phyloP scores from a whole-genome alignment of 805 yeast genomes.

The Saturnispora ahearnii region DNA sequence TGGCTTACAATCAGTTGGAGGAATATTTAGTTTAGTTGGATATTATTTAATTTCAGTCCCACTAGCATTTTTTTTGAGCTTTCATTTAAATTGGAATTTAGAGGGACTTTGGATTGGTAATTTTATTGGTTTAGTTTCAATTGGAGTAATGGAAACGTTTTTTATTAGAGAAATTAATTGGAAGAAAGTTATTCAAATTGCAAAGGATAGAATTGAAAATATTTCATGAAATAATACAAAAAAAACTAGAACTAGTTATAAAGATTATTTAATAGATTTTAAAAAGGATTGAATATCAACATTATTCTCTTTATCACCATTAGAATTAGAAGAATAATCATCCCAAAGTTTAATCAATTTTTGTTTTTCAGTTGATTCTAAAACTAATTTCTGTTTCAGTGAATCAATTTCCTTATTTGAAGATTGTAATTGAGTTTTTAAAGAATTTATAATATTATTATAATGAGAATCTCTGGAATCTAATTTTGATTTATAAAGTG shows the following conservation, averaged over 20 bases:
- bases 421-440: conserved; percentile 22
- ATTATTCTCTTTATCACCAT: conserved; percentile 16
- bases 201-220: conserved; percentile 2
- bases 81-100: conserved; percentile 37
- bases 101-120: conserved; percentile 70
- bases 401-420: conserved; percentile 43
- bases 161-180: conserved; percentile 45
- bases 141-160: conserved; percentile 40
- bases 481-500: conserved; percentile 49
- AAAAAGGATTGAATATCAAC: conserved; percentile 10
- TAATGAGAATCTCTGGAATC: conserved; percentile 29
- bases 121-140: conserved; percentile 51
- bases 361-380: conserved; percentile 49
- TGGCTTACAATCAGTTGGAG: conserved; percentile 69
- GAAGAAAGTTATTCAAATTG: conserved; percentile 33
- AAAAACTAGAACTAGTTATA: neutral
- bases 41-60: conserved; percentile 71
- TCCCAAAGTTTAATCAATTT: conserved; percentile 43
- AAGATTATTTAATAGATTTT: neutral
- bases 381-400: conserved; percentile 36
- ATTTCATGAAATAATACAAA: neutral
- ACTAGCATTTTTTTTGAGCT: conserved; percentile 50
- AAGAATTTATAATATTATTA: conserved; percentile 16
- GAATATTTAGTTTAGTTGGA: conserved; percentile 55
- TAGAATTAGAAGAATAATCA: conserved; percentile 18